Conservation (phyloP, 805 yeast species). For the Candida sphagnicola region DNA sequence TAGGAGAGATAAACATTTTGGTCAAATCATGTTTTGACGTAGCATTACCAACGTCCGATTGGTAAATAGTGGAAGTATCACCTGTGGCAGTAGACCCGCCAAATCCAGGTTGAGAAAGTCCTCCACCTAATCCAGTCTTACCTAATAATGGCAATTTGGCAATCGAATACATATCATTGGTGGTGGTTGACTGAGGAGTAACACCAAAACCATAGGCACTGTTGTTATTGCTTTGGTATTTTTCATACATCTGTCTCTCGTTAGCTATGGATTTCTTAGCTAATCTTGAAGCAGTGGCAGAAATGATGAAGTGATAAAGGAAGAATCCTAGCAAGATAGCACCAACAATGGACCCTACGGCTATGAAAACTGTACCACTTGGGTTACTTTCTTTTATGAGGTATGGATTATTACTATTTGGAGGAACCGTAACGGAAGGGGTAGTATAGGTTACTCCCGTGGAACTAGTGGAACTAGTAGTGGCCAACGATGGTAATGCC, state of each 20-base stretch:
- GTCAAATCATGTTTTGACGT: constrained; percentile 40
- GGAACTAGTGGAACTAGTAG: background rate
- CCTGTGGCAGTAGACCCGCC: constrained; percentile 19
- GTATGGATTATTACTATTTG: constrained; percentile 60
- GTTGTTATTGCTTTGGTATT: constrained; percentile 25
- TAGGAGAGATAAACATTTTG: constrained; percentile 71
- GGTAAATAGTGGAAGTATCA: constrained; percentile 31
- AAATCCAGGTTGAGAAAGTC: no score
- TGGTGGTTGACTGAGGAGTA: constrained; percentile 18
- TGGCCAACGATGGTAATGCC: constrained; percentile 8
- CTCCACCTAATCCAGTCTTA: constrained; percentile 14
- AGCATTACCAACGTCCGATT: constrained; percentile 24
- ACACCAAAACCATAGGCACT: constrained; percentile 18
- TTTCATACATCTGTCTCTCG: constrained; percentile 30
- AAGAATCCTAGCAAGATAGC: constrained; percentile 50
- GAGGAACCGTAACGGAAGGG: constrained; percentile 55
- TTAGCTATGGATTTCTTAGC: constrained; percentile 43
- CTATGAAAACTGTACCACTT: constrained; percentile 79
- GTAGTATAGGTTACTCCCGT: constrained; percentile 29
- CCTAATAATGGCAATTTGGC: constrained; percentile 33
- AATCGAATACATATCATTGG: constrained; percentile 17
- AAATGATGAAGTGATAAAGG: constrained; percentile 49
- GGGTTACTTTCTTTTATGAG: constrained; percentile 50
- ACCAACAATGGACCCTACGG: constrained; percentile 68
- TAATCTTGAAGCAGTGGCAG: constrained; percentile 45